Evolutionary conservation across 345 rosid species (phyloP).

Genomic region (Carallia brachiata): DNA sequence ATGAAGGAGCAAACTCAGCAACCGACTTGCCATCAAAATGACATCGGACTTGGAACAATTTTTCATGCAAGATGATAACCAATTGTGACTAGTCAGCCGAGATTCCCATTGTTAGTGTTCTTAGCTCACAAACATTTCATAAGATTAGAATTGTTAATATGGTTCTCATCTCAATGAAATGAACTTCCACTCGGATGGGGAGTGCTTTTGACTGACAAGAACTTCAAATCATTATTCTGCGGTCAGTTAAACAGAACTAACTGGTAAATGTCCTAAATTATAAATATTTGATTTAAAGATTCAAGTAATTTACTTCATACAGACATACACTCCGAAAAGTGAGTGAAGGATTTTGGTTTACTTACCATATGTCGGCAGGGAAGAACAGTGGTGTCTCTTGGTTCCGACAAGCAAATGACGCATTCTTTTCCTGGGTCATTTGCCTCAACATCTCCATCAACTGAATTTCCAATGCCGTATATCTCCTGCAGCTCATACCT

Average conservation of each 20-base stretch:
- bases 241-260: neutral
- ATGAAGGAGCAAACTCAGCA: slow-evolving; percentile 2
- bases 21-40: neutral
- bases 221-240: neutral
- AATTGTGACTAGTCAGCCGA: neutral
- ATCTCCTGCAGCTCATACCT: slow-evolving; percentile 96
- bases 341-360: slow-evolving; percentile 1
- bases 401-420: slow-evolving; percentile 93
- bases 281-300: neutral
- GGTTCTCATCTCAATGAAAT: neutral
- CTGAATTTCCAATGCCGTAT: slow-evolving; percentile 88
- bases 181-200: neutral
- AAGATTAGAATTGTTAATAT: neutral
- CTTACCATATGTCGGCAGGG: slow-evolving; percentile 98
- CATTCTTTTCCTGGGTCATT: slow-evolving; percentile 93
- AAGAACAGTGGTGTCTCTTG: slow-evolving; percentile 87
- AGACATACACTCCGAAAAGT: neutral
- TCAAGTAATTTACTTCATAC: neutral
- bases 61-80: neutral
- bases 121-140: too few species aligned
- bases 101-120: neutral
- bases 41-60: neutral
- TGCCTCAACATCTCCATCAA: slow-evolving; percentile 71
- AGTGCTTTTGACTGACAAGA: neutral
- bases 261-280: neutral